Evolutionary conservation across 495 filamentous ascomycete genomes (phyloP), one percentile per base, ranked within the genome.

Genomic region (Lasiosphaeria miniovina): DNA sequence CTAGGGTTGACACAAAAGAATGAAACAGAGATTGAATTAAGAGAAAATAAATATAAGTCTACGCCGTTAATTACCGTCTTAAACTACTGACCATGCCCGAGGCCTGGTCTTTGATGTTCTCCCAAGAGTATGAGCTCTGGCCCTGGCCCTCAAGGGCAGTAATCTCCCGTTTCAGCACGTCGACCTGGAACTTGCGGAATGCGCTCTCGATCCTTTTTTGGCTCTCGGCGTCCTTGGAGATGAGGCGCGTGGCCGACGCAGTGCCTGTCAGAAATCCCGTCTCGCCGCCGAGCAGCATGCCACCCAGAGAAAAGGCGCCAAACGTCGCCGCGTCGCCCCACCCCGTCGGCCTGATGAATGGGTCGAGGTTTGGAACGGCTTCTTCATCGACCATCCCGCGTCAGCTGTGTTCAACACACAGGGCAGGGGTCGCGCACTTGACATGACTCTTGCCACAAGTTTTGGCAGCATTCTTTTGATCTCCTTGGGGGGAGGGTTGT

Each of bases 231-330:
- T 90, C 84, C 17, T 63, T 61, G 0, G 70, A 74, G 54, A 90
- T 82, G 4, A 65, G 72, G 17, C 80, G 69, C 36, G 76, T 76
- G 9, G 80, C 85, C 6, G 77, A 74, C 10, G 75, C 73, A 0
- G 78, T 75, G 3, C 87, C 87, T 0, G 76, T 78, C 45, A 86
- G 62, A 36, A 88, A 69, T 0, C 87, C 87, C 65, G 66, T 66
- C 68, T 89, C 86, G 31, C 87, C 86, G 35, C 87, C 86, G 10
- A 89, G 53, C 51, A 90, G 84, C 7, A 86, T 59, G 0, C 86
- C 86, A 43, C 84, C 86, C 2, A 77, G 59, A 12, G 78, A 77
- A 36, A 87, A 86, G 66, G 88, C 83, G 66, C 80, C 74, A 61
- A 87, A 88, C 0, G 87, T 84, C 11, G 83, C 83, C 36, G 84